Percentiles rank a stretch among this genome's conserved stretches.
Conservation (phyloP, 768 basidiomycete genomes). For the Termitomyces heimii region DNA sequence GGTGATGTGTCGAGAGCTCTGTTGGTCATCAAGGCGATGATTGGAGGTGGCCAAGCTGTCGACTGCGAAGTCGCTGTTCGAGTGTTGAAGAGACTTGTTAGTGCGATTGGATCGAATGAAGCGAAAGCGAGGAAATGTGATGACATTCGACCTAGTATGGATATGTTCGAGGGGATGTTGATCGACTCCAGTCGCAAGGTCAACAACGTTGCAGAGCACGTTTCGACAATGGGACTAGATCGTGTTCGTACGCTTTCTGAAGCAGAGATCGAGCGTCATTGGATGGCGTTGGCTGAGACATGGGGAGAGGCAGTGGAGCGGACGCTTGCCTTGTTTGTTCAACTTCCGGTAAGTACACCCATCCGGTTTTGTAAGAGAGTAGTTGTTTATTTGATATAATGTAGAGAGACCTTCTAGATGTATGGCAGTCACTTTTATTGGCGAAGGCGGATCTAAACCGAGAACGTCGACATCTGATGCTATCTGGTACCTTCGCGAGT, state of each 20-base stretch:
- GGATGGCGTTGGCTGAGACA: constrained; percentile 29
- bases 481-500: constrained; percentile 26
- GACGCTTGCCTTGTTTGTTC: constrained; percentile 8
- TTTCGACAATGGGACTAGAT: constrained; percentile 17
- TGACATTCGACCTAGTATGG: constrained; percentile 20
- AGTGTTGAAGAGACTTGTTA: constrained; percentile 30
- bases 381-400: background rate
- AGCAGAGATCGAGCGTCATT: constrained; percentile 30
- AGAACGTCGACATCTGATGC: constrained; percentile 27
- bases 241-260: constrained; percentile 28
- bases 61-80: constrained; percentile 25
- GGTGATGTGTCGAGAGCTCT: constrained; percentile 28
- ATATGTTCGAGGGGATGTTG: constrained; percentile 43
- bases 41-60: constrained; percentile 16
- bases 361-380: background rate
- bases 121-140: background rate
- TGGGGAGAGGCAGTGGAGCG: constrained; percentile 27
- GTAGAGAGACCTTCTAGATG: constrained; percentile 33
- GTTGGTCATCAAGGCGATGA: constrained; percentile 32
- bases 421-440: constrained; percentile 57
- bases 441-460: constrained; percentile 39
- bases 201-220: constrained; percentile 18
- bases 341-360: constrained; percentile 17
- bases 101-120: constrained; percentile 18
- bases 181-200: constrained; percentile 22